Base-by-base conservation (phyloP, 2,329 filamentous ascomycete species). In the Penicillium glabrum region DNA sequence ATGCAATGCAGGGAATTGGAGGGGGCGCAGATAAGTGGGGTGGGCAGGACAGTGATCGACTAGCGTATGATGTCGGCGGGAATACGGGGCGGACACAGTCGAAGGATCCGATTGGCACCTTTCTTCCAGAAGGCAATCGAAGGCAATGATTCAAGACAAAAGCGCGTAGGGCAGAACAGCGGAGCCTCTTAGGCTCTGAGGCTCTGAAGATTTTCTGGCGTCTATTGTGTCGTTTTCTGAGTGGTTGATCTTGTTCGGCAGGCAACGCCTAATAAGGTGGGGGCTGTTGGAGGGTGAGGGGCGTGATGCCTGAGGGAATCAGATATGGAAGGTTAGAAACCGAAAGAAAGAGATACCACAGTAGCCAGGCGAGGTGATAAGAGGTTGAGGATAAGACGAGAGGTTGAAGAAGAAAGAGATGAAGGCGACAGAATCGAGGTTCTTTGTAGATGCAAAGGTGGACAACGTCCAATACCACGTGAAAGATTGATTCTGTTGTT, bases 1-100 rank as follows among this genome's bases (percentile, higher is more conserved):
- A 45, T 45, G 44, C 51, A 46, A 47, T 45, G 54, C 61, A 62
- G 47, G 56, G 24, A 64, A 62, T 60, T 57, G 51, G 62, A 57
- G 61, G 62, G 39, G 61, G 58, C 59, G 62, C 61, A 64, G 57
- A 54, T 29, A 63, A 61, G 64, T 64, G 60, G 61, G 60, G 54
- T 54, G 44, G 51, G 56, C 52, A 61, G 52, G 56, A 26, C 53
- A 50, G 53, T 56, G 56, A 60, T 64, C 59, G 59, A 61, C 60
- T 60, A 62, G 58, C 54, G 54, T 51, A 41, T 51, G 41, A 52
- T 31, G 26, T 21, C 24, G 39, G 21, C 13, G 27, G 31, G 23
- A 48, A 62, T 52, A 41, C 52, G 27, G 55, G 54, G 21, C 49
- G 29, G 39, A 19, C 16, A 27, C 54, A 46, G 29, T 39, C 33